A percentile compares a stretch with the other conserved stretches of the same genome.
phyloP scores from a whole-genome alignment of 1,284 basidiomycete species.

The Porodaedalea pini region DNA sequence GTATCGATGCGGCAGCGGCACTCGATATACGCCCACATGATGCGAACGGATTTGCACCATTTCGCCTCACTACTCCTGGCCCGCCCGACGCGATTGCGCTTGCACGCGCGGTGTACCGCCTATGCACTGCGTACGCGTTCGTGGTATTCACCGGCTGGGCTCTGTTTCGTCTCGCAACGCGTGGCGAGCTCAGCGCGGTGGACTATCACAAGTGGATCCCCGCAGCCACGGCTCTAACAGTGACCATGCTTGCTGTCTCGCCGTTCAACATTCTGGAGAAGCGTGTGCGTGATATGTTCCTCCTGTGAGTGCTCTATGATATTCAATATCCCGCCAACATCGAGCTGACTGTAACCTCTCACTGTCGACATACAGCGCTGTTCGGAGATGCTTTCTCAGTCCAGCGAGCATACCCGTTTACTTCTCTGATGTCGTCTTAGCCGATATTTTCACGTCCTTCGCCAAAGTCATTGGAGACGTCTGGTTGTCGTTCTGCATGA shows the following conservation, averaged over 20 bases:
- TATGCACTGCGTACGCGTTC: constrained; percentile 55
- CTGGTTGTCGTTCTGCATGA: constrained; percentile 84
- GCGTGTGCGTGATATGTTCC: constrained; percentile 68
- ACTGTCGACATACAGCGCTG: constrained; percentile 43
- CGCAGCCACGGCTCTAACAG: constrained; percentile 58
- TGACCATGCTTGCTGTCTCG: constrained; percentile 55
- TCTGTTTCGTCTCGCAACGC: constrained; percentile 57
- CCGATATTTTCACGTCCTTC: constrained; percentile 94
- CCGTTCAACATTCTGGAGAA: constrained; percentile 67
- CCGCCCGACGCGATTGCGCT: constrained; percentile 32
- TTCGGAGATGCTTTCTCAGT: constrained; percentile 73
- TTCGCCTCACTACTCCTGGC: constrained; percentile 34
- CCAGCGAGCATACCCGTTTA: constrained; percentile 60
- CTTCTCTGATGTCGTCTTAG: constrained; percentile 92
- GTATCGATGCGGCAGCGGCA: constrained; percentile 68
- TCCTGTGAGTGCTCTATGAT: constrained; percentile 52
- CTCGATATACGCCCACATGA: constrained; percentile 54
- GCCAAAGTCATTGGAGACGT: constrained; percentile 96
- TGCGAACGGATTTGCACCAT: constrained; percentile 28
- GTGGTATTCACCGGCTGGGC: constrained; percentile 66
- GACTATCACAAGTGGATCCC: constrained; percentile 77
- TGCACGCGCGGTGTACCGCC: constrained; percentile 64
- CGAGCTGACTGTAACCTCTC: constrained; percentile 4
- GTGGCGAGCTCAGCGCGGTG: constrained; percentile 53
- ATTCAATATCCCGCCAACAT: not conserved